phyloP scores from a whole-genome alignment of 1,284 basidiomycete genomes.

The Exobasidium rhododendri region DNA sequence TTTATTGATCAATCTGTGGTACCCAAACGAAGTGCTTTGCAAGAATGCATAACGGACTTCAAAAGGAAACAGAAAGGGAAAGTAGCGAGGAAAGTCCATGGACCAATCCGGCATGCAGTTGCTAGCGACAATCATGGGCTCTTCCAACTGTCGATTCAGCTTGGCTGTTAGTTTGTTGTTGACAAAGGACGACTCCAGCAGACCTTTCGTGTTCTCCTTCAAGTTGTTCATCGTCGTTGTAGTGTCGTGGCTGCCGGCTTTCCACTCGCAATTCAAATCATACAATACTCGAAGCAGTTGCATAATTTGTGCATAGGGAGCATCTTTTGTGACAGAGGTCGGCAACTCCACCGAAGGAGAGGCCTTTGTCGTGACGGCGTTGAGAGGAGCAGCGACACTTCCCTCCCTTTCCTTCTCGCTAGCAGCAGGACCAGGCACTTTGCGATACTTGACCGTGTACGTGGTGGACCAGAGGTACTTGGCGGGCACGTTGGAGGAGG shows the following conservation, averaged over 20 bases:
- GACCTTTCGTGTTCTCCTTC: slow-evolving; percentile 23
- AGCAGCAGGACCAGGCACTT: slow-evolving; percentile 60
- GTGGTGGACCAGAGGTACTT: slow-evolving; percentile 80
- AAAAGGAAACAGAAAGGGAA: slow-evolving; percentile 98
- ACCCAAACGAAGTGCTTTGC: slow-evolving; percentile 95
- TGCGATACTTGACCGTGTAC: slow-evolving; percentile 88
- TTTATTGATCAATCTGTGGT: slow-evolving; percentile 87
- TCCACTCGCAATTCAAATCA: slow-evolving; percentile 69
- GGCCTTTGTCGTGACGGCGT: slow-evolving; percentile 22
- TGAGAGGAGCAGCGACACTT: slow-evolving; percentile 28
- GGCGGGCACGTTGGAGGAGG: background rate
- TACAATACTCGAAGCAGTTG: slow-evolving; percentile 83
- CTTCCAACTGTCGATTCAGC: slow-evolving; percentile 92
- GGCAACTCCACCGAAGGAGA: slow-evolving; percentile 53
- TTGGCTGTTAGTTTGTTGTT: slow-evolving; percentile 99
- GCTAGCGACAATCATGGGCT: slow-evolving; percentile 97
- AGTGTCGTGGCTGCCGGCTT: slow-evolving; percentile 15
- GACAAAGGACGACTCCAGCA: slow-evolving; percentile 76
- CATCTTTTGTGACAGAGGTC: slow-evolving; percentile 76
- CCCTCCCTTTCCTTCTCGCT: slow-evolving; percentile 8
- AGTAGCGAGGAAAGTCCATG: slow-evolving; percentile 83
- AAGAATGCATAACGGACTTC: slow-evolving; percentile 93
- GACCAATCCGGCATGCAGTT: slow-evolving; percentile 96
- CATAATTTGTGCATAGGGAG: slow-evolving; percentile 83
- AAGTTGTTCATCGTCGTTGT: slow-evolving; percentile 6